These are phyloP conservation scores for Multifurca ochricompacta DNA, from an alignment of 768 basidiomycete genomes.

Conservation along the genomic window DNA sequence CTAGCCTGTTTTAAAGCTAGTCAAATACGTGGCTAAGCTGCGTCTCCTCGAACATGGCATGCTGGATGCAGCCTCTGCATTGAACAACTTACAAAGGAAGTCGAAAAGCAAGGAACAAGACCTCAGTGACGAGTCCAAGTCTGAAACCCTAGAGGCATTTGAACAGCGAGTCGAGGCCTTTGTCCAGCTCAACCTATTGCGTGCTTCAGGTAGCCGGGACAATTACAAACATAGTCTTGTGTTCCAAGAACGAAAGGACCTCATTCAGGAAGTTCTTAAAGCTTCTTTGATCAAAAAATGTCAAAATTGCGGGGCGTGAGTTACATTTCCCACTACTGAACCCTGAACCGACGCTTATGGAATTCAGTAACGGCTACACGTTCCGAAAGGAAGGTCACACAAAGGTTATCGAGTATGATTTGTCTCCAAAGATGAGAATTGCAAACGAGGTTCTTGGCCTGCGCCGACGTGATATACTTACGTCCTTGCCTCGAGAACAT, in stretches of 20 bases:
- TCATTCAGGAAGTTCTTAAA: constrained; percentile 77
- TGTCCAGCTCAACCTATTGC: constrained; percentile 43
- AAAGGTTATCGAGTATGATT: constrained; percentile 91
- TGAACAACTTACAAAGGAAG: constrained; percentile 59
- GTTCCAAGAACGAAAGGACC: constrained; percentile 76
- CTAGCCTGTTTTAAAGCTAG: constrained; percentile 40
- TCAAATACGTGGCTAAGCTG: constrained; percentile 80
- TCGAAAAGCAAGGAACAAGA: constrained; percentile 28
- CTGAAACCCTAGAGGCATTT: constrained; percentile 48
- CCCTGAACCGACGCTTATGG: not conserved
- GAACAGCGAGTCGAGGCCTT: constrained; percentile 56
- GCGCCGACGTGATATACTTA: constrained; percentile 71
- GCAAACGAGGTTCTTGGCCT: constrained; percentile 43
- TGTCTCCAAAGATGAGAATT: constrained; percentile 70
- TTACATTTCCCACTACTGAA: constrained; percentile 19
- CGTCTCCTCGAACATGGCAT: constrained; percentile 86
- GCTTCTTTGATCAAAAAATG: constrained; percentile 64
- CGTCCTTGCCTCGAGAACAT: constrained; percentile 33
- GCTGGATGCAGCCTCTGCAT: constrained; percentile 65
- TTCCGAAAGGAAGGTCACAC: constrained; percentile 91
- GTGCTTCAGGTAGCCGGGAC: constrained; percentile 55
- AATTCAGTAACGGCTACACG: constrained; percentile 62
- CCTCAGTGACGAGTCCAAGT: constrained; percentile 35
- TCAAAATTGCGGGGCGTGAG: constrained; percentile 79
- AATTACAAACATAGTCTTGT: constrained; percentile 84